phyloP scores from a whole-genome alignment of 352 stramenopile species.

The Pythium myriotylum region DNA sequence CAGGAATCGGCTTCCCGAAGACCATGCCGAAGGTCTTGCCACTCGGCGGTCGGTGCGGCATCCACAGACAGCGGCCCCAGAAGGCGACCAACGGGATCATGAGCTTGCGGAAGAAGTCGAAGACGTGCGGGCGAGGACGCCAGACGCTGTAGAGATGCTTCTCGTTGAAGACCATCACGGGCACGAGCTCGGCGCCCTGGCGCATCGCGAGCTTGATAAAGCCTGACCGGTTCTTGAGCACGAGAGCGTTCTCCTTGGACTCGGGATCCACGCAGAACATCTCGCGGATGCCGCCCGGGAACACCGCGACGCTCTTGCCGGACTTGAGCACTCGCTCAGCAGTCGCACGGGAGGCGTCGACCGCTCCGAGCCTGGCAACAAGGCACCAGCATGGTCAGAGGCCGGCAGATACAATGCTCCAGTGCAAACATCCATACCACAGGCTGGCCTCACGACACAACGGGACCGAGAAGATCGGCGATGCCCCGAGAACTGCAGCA shows the following conservation, averaged over 20 bases:
- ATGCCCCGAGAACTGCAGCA: conserved; percentile 49
- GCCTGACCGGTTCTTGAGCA: conserved; percentile 71
- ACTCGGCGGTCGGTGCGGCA: conserved; percentile 54
- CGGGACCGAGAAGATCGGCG: conserved; percentile 70
- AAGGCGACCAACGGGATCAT: conserved; percentile 74
- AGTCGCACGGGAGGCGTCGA: conserved; percentile 66
- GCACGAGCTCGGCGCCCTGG: conserved; percentile 69
- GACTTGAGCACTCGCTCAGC: conserved; percentile 68
- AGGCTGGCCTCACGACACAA: conserved; percentile 61
- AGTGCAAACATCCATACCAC: conserved; percentile 26
- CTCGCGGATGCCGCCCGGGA: conserved; percentile 70
- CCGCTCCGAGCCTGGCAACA: conserved; percentile 40
- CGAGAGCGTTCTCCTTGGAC: conserved; percentile 59
- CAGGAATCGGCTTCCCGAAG: conserved; percentile 69
- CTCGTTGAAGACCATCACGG: conserved; percentile 75
- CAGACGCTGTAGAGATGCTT: conserved; percentile 80
- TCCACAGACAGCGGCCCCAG: conserved; percentile 77
- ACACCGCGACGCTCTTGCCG: conserved; percentile 67
- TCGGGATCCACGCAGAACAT: conserved; percentile 74
- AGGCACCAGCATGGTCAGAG: neutral
- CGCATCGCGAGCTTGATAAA: conserved; percentile 81
- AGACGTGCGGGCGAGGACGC: conserved; percentile 55
- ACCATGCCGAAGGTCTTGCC: conserved; percentile 73
- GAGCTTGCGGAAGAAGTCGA: conserved; percentile 60
- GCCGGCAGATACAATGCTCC: conserved; percentile 2